Conservation (phyloP, 2,329 filamentous ascomycete species). For the Pyrenophora tritici-repentis region DNA sequence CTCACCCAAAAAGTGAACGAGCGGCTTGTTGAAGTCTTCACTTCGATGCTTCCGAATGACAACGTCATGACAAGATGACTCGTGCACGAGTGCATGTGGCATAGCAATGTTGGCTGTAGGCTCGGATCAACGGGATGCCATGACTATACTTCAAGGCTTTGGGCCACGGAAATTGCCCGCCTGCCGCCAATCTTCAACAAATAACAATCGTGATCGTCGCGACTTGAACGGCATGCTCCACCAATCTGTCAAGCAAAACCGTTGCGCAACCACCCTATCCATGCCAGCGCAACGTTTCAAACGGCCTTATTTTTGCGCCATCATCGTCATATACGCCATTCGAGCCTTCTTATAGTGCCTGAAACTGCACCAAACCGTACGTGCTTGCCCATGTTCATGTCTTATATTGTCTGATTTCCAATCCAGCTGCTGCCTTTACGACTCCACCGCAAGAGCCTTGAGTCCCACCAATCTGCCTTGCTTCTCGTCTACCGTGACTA, state of each 20-base stretch:
- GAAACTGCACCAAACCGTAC: neutral
- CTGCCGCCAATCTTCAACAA: neutral
- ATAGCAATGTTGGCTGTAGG: neutral
- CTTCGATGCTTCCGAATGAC: too few relatives aligned
- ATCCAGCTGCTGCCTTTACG: slow-evolving; percentile 20
- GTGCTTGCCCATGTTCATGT: neutral
- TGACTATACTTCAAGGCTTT: neutral
- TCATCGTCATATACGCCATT: neutral
- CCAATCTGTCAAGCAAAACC: slow-evolving; percentile 2
- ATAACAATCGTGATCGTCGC: slow-evolving; percentile 1
- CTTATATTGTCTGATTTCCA: neutral
- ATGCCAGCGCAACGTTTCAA: slow-evolving; percentile 9
- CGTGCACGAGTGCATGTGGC: too few relatives aligned
- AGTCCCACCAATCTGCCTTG: slow-evolving; percentile 72
- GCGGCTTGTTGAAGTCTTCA: too few relatives aligned
- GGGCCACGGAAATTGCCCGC: neutral
- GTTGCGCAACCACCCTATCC: slow-evolving; percentile 7
- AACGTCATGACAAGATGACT: too few relatives aligned
- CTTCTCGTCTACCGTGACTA: slow-evolving; percentile 67
- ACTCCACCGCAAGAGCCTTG: slow-evolving; percentile 78
- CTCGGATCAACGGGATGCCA: neutral
- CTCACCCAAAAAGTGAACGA: too few relatives aligned
- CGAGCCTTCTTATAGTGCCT: neutral
- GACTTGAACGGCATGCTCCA: slow-evolving; percentile 1
- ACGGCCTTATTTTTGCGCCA: slow-evolving; percentile 8